phyloP scores from a whole-genome alignment of 2,329 filamentous ascomycete genomes.

The Clarireedia paspali region DNA sequence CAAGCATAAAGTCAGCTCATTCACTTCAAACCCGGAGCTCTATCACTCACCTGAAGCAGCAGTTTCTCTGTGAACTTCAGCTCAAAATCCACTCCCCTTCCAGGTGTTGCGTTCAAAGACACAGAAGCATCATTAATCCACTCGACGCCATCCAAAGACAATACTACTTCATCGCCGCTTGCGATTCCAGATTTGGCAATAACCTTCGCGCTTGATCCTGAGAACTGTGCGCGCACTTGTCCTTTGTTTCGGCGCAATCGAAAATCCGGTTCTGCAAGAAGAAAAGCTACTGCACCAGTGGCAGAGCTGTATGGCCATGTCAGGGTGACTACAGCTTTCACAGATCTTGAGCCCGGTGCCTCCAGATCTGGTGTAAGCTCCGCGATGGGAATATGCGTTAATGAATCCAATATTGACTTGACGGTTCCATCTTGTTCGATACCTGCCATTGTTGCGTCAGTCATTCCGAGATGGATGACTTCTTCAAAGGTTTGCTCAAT shows the following conservation, averaged over 20 bases:
- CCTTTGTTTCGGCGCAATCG: constrained; percentile 69
- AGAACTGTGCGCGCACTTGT: constrained; percentile 73
- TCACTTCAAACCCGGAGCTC: background rate
- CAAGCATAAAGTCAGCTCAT: constrained; percentile 24
- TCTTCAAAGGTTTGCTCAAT: background rate
- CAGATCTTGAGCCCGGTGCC: constrained; percentile 34
- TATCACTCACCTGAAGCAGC: constrained; percentile 36
- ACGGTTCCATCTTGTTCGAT: background rate
- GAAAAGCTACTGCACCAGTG: constrained; percentile 63
- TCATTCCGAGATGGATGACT: background rate
- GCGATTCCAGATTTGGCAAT: constrained; percentile 61
- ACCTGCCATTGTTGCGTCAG: background rate
- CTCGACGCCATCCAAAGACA: constrained; percentile 61
- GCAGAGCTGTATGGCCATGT: constrained; percentile 88
- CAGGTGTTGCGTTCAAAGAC: constrained; percentile 38
- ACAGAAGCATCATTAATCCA: constrained; percentile 40
- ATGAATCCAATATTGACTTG: constrained; percentile 13
- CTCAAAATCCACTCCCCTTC: constrained; percentile 50
- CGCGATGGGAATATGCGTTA: constrained; percentile 44
- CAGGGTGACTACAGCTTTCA: constrained; percentile 72
- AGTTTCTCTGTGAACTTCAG: constrained; percentile 46
- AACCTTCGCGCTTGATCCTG: constrained; percentile 60
- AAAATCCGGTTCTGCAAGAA: constrained; percentile 79
- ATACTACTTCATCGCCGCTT: constrained; percentile 67
- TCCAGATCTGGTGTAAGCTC: constrained; percentile 43